Percentiles rank a stretch among this genome's conserved stretches.
Evolutionary conservation across 345 rosid genomes (phyloP).

Genomic region (Litchi chinensis): DNA sequence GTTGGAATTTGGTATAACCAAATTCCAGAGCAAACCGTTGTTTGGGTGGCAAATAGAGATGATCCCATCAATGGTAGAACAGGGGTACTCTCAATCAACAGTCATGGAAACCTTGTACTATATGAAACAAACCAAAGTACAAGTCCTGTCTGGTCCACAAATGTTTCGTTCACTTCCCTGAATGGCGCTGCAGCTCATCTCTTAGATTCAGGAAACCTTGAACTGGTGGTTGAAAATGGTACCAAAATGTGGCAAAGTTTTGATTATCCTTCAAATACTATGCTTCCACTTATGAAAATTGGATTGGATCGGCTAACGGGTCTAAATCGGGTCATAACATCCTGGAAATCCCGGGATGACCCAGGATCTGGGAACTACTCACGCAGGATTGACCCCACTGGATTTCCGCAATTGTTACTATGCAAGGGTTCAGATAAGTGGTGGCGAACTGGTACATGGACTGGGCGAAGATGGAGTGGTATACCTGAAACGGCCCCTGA

Average conservation of each 20-base stretch:
- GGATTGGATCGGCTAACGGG: constrained; percentile 48
- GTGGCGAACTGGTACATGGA: constrained; percentile 71
- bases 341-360: constrained; percentile 61
- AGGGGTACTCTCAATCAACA: constrained; percentile 43
- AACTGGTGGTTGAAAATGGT: constrained; percentile 35
- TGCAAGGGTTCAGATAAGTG: constrained; percentile 32
- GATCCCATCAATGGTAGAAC: constrained; percentile 48
- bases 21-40: constrained; percentile 47
- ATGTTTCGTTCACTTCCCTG: constrained; percentile 22
- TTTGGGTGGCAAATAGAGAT: constrained; percentile 85
- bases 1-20: constrained; percentile 78
- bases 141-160: constrained; percentile 56
- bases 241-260: constrained; percentile 66
- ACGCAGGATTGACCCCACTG: constrained; percentile 38
- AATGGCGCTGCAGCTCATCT: constrained; percentile 40
- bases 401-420: constrained; percentile 50
- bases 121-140: constrained; percentile 28
- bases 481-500: constrained; percentile 54
- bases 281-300: constrained; percentile 63
- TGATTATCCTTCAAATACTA: constrained; percentile 62
- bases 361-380: constrained; percentile 49
- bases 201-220: constrained; percentile 66
- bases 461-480: constrained; percentile 67
- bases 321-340: constrained; percentile 37
- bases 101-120: constrained; percentile 45